Evolutionary conservation across 768 basidiomycete genomes (phyloP).

Genomic region (Dioszegia hungarica): DNA sequence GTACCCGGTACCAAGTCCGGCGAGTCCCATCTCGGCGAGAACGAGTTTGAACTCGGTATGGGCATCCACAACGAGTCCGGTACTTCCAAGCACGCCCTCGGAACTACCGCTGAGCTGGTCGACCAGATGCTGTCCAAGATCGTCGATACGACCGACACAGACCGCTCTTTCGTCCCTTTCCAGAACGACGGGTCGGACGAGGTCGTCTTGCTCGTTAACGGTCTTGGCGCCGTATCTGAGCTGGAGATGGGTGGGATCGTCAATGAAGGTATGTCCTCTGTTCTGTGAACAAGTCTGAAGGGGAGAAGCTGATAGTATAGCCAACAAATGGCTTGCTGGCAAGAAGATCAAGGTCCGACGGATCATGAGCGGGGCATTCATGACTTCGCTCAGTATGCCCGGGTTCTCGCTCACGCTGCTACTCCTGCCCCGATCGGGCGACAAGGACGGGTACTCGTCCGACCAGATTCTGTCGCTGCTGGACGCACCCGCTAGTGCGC

Average conservation of each 20-base stretch:
- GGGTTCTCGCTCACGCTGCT: constrained; percentile 57
- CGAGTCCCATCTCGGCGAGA: constrained; percentile 45
- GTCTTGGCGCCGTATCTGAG: constrained; percentile 47
- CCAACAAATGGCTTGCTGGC: constrained; percentile 33
- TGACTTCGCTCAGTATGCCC: constrained; percentile 57
- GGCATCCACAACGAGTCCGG: constrained; percentile 54
- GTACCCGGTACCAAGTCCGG: constrained; percentile 9
- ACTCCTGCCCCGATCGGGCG: constrained; percentile 52
- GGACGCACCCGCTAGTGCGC: constrained; percentile 55
- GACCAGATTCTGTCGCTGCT: constrained; percentile 46
- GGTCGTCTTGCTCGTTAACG: constrained; percentile 55
- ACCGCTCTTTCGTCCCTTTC: constrained; percentile 51
- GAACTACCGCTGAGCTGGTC: constrained; percentile 43
- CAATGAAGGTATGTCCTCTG: constrained; percentile 23
- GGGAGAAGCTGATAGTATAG: constrained; percentile 1
- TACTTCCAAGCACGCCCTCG: constrained; percentile 44
- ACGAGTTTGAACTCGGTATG: constrained; percentile 50
- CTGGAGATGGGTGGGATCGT: constrained; percentile 45
- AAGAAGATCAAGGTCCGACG: constrained; percentile 57
- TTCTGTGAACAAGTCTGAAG: not conserved
- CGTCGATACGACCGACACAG: constrained; percentile 47
- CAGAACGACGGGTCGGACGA: constrained; percentile 58
- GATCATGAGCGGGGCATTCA: constrained; percentile 73
- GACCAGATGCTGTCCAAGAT: constrained; percentile 46
- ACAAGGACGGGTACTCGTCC: constrained; percentile 32